Percentiles rank a stretch among this genome's conserved stretches.
Conservation (phyloP, 805 yeast species). For the Starmerella sirachaensis region DNA sequence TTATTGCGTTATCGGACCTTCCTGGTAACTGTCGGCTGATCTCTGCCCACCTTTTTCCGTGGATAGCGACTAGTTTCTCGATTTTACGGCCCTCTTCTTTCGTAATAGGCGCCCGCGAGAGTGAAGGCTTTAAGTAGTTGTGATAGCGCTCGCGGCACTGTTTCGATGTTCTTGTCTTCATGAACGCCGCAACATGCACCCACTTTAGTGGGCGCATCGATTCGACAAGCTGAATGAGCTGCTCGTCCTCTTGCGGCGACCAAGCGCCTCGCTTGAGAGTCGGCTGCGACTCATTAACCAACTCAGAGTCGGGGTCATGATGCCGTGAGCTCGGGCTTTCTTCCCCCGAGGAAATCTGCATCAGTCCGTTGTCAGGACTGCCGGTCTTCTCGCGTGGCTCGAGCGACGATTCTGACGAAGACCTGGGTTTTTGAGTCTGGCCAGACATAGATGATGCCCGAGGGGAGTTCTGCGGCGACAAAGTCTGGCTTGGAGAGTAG, state of each 20-base stretch:
- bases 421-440: no score
- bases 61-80: constrained; percentile 61
- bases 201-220: constrained; percentile 73
- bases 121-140: constrained; percentile 75
- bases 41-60: constrained; percentile 91
- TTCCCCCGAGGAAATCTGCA: no score
- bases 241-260: constrained; percentile 75
- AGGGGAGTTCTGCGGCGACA: no score
- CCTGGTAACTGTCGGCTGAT: constrained; percentile 81
- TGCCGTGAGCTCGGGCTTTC: no score
- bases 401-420: no score
- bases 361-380: no score
- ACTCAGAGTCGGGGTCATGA: no score
- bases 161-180: constrained; percentile 73
- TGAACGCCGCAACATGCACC: constrained; percentile 68
- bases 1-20: constrained; percentile 79
- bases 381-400: no score
- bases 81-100: constrained; percentile 73
- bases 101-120: constrained; percentile 72
- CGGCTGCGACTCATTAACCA: no score
- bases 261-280: constrained; percentile 71
- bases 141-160: constrained; percentile 88
- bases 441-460: no score
- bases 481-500: no score
- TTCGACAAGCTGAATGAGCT: constrained; percentile 54